Evolutionary conservation across 305 asterid genomes (phyloP).

Genomic region (Fraxinus paxiana): DNA sequence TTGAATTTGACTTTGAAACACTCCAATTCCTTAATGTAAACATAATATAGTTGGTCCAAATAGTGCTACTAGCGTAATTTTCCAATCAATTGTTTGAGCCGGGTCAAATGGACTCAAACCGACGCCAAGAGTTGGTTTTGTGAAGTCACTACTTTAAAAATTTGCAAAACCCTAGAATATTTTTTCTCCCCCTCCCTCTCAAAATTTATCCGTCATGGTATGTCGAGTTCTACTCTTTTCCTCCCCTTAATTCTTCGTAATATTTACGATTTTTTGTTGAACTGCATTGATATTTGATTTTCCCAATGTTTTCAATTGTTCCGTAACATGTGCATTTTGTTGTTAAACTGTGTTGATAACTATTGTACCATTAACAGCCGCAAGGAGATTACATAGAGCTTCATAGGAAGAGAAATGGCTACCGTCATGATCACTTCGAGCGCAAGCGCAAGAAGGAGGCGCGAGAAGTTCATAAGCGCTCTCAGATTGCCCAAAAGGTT

Average conservation of each 20-base stretch:
- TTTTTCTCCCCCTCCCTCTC: neutral
- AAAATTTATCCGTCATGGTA: neutral
- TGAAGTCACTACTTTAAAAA: neutral
- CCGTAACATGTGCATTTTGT: neutral
- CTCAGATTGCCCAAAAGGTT: slow-evolving; percentile 72
- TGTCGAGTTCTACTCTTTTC: neutral
- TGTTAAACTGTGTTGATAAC: neutral
- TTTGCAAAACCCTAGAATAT: neutral
- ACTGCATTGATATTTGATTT: neutral
- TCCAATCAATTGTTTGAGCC: neutral
- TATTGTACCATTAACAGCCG: slow-evolving; percentile 49
- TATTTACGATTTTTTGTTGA: neutral
- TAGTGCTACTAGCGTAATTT: neutral
- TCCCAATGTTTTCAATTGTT: neutral
- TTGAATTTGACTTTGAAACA: too few species aligned
- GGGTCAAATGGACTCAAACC: neutral
- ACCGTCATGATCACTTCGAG: slow-evolving; percentile 85
- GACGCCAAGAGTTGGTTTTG: neutral
- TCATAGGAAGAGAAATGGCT: slow-evolving; percentile 79
- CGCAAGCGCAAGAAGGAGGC: slow-evolving; percentile 96
- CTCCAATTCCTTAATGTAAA: too few species aligned
- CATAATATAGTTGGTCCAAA: neutral
- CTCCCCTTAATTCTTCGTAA: neutral
- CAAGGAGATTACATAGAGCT: slow-evolving; percentile 96
- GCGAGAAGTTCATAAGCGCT: slow-evolving; percentile 87